Conservation (phyloP, 164 flowering plant species). For the Sedum album region DNA sequence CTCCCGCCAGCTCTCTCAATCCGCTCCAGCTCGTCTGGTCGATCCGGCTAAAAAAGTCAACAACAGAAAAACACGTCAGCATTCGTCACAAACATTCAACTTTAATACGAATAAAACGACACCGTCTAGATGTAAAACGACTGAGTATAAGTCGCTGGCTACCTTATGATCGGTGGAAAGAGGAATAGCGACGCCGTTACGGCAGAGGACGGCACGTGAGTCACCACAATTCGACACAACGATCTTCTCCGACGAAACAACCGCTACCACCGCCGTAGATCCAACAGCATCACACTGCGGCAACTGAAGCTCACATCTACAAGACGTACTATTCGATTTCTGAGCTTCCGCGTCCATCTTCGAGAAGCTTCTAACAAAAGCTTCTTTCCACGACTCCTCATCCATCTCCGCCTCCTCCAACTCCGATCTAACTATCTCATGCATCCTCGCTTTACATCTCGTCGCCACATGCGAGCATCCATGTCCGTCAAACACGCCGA, state of each 20-base stretch:
- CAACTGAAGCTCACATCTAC: slow-evolving; percentile 39
- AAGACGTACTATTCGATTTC: slow-evolving; percentile 9
- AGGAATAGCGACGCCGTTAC: slow-evolving; percentile 41
- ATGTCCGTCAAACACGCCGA: slow-evolving; percentile 59
- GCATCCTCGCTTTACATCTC: slow-evolving; percentile 62
- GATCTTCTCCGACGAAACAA: slow-evolving; percentile 31
- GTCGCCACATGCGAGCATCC: slow-evolving; percentile 72
- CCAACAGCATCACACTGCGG: slow-evolving; percentile 48
- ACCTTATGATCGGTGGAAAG: slow-evolving; percentile 72
- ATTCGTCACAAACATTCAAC: no score
- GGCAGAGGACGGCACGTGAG: slow-evolving; percentile 49
- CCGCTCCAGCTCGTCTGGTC: slow-evolving; percentile 65
- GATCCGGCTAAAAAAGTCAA: slow-evolving; percentile 44
- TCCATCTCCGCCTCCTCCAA: slow-evolving; percentile 16
- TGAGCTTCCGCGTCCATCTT: slow-evolving; percentile 43
- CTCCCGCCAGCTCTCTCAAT: slow-evolving; percentile 71
- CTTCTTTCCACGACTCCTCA: slow-evolving; percentile 22
- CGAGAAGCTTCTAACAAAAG: slow-evolving; percentile 31
- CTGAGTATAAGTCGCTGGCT: no score
- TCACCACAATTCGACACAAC: slow-evolving; percentile 48
- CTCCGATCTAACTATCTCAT: slow-evolving; percentile 60
- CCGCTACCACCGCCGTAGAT: slow-evolving; percentile 41
- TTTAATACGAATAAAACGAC: background rate
- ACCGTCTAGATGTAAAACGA: background rate
- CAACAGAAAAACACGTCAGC: background rate